Percentiles rank a stretch among this genome's conserved stretches.
These are phyloP conservation scores for Endothia cerciana DNA, from an alignment of 2,329 filamentous ascomycete species.

Conservation along the genomic window DNA sequence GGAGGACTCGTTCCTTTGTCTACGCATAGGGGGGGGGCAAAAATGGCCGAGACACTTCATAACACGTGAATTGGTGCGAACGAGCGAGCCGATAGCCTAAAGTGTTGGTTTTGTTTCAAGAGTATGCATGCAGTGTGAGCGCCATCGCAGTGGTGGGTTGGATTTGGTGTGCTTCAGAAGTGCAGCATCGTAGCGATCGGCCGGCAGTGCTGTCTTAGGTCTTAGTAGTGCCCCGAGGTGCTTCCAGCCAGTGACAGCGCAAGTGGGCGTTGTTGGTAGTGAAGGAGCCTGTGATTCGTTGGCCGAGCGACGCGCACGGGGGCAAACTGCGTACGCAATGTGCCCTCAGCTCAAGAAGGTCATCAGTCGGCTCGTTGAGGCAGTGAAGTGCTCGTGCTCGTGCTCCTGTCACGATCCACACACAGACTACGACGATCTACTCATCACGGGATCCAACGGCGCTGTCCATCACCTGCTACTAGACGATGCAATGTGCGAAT, in stretches of 20 bases:
- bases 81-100: not conserved
- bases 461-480: not conserved
- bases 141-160: not conserved
- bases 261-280: not conserved
- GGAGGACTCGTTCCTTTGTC: constrained; percentile 9
- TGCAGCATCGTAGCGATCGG: constrained; percentile 4
- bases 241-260: constrained; percentile 16
- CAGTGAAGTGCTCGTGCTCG: constrained; percentile 1
- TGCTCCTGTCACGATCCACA: not conserved
- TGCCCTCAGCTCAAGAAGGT: constrained; percentile 16
- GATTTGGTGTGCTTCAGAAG: constrained; percentile 9
- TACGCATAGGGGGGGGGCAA: too few species aligned
- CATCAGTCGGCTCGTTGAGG: constrained; percentile 7
- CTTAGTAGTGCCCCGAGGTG: constrained; percentile 21
- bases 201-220: constrained; percentile 14
- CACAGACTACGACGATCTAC: not conserved
- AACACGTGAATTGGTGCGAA: not conserved
- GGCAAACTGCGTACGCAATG: constrained; percentile 20
- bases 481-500: not conserved
- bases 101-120: constrained; percentile 4
- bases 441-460: not conserved
- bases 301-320: constrained; percentile 2
- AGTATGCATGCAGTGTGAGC: not conserved
- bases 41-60: constrained; percentile 1
- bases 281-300: not conserved